Percentiles rank a stretch among this genome's conserved stretches.
Evolutionary conservation across 129 eudicot genomes (phyloP).

Genomic region (Flaveria sonorensis): DNA sequence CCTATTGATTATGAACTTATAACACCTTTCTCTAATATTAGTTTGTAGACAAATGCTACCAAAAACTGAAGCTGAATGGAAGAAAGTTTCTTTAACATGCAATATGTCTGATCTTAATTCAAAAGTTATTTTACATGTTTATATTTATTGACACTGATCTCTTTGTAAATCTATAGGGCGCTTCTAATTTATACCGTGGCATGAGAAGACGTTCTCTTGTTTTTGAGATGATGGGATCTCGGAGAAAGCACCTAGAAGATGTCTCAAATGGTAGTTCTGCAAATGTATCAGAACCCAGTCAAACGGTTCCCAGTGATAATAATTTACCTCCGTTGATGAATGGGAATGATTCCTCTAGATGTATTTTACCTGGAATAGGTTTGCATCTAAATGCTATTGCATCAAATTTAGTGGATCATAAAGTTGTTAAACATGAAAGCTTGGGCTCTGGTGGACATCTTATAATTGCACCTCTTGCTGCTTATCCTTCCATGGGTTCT

Average conservation of each 20-base stretch:
- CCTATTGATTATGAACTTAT: too few species aligned
- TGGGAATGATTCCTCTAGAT: conserved; percentile 56
- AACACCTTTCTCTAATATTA: neutral
- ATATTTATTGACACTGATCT: neutral
- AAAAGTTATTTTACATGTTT: neutral
- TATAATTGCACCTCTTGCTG: conserved; percentile 46
- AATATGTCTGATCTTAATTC: neutral
- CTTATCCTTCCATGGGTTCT: conserved; percentile 39
- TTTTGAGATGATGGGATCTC: conserved; percentile 78
- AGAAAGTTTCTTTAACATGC: neutral
- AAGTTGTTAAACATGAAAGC: conserved; percentile 53
- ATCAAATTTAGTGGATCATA: conserved; percentile 53
- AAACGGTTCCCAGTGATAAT: conserved; percentile 23
- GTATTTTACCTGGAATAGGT: conserved; percentile 75
- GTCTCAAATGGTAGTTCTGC: conserved; percentile 40
- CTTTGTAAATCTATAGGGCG: conserved; percentile 41
- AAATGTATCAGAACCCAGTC: conserved; percentile 40
- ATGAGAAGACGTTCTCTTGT: conserved; percentile 84
- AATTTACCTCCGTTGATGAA: conserved; percentile 37
- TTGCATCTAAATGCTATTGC: conserved; percentile 85
- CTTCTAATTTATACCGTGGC: conserved; percentile 61
- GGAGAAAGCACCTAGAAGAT: conserved; percentile 53
- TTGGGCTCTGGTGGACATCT: conserved; percentile 47
- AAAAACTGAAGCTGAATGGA: neutral
- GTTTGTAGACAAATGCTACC: neutral